Conservation (phyloP, 1,284 basidiomycete genomes). For the Rhodotorula sp. region DNA sequence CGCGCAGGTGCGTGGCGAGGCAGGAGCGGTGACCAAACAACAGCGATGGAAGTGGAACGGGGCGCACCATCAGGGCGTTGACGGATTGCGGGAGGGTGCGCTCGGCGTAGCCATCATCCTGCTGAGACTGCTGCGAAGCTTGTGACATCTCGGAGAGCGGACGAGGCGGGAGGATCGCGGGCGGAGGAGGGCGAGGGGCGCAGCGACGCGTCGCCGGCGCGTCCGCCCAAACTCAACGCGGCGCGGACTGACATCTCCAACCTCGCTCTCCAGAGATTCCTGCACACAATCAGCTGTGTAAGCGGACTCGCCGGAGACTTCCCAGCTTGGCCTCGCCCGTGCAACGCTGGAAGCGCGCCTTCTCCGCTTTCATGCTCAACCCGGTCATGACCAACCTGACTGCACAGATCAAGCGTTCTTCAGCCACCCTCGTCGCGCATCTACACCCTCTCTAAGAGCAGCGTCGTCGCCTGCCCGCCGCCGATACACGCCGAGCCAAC, state of each 20-base stretch:
- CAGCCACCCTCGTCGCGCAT: neutral
- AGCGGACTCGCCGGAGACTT: no score
- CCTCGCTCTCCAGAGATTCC: no score
- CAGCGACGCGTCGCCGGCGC: neutral
- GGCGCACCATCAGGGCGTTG: conserved; percentile 25
- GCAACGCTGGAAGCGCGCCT: no score
- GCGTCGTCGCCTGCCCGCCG: conserved; percentile 50
- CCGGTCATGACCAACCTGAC: no score
- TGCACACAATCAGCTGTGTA: no score
- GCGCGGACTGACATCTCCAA: neutral
- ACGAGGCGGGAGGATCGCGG: neutral
- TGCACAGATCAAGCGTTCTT: neutral
- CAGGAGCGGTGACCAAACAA: neutral
- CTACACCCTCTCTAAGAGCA: conserved; percentile 9
- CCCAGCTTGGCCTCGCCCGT: no score
- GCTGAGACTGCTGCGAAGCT: conserved; percentile 19
- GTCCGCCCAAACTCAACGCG: neutral
- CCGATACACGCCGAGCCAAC: conserved; percentile 61
- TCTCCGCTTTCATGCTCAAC: no score
- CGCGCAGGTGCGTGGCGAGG: neutral
- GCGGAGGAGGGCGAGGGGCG: neutral
- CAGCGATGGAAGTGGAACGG: no score
- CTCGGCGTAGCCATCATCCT: conserved; percentile 16
- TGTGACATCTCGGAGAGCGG: conserved; percentile 26
- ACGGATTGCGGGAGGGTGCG: conserved; percentile 33